Evolutionary conservation across 345 rosid species (phyloP).

Genomic region (Erodium maritimum): DNA sequence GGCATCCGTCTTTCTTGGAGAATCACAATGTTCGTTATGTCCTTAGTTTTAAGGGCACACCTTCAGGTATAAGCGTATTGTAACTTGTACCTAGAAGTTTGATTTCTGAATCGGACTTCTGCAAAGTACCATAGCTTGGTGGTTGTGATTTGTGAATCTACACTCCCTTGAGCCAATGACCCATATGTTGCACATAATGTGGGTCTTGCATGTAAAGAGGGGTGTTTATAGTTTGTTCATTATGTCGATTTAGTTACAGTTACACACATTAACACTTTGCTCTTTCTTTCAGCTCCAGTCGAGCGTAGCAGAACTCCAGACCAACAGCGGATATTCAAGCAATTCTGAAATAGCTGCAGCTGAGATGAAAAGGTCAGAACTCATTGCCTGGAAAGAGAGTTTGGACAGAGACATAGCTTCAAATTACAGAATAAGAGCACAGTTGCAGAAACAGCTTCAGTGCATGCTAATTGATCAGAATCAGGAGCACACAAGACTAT

Average conservation of each 20-base stretch:
- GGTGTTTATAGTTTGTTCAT: too few relatives aligned
- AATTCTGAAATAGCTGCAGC: conserved; percentile 27
- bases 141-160: too few relatives aligned
- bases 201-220: too few relatives aligned
- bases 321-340: conserved; percentile 17
- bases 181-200: too few relatives aligned
- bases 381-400: conserved; percentile 18
- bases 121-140: too few relatives aligned
- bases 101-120: too few relatives aligned
- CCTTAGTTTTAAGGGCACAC: too few relatives aligned
- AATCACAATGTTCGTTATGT: too few relatives aligned
- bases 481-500: conserved; percentile 4
- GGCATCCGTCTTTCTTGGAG: too few relatives aligned
- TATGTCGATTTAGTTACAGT: not conserved
- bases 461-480: conserved; percentile 3
- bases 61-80: too few relatives aligned
- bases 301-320: conserved; percentile 24
- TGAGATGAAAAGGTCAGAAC: conserved; percentile 27
- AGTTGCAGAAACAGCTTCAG: conserved; percentile 22
- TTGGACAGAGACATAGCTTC: conserved; percentile 18
- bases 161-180: too few relatives aligned
- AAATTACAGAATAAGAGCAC: conserved; percentile 18
- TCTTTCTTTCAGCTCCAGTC: conserved; percentile 21
- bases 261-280: not conserved
- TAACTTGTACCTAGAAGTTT: too few relatives aligned